Evolutionary conservation across 2,329 filamentous ascomycete genomes (phyloP), one percentile per base, ranked within the genome.

Genomic region (Coccinonectria pachysandricola): DNA sequence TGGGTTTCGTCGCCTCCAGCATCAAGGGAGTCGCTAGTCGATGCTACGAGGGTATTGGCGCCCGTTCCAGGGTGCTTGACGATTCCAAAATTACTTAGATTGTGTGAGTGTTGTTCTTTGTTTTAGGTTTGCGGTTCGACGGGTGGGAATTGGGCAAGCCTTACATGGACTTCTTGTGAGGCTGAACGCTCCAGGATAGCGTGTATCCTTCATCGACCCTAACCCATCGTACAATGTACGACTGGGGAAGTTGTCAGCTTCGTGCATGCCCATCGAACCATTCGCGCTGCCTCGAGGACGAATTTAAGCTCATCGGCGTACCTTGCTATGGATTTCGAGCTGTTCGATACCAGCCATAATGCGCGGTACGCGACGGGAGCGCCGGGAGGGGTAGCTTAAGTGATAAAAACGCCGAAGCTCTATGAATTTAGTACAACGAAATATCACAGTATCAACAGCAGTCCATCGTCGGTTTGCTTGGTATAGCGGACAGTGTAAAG

Each of bases 191-290:
- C 91, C 91, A 98, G 10, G 87, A 94, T 45, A 98, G 86, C 26
- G 87, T 94, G 55, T 94, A 79, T 28, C 81, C 81, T 38, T 85
- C 78, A 30, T 86, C 78, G 43, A 95, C 88, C 52, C 85, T 80
- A 43, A 95, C 83, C 88, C 91, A 98, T 50, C 91, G 85, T 31
- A 98, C 84, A 45, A 98, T 86, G 60, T 98, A 98, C 39, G 86
- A 94, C 91, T 96, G 42, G 40, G 10, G n/a, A 19, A n/a, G 13
- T 10, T 19, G 17, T 19, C 17, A 19, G 17, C 17, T 19, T 19
- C 7, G 17, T 10, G 17, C 7, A 19, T 19, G 7, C 17, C 17
- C 7, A 19, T n/a, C n/a, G n/a, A n/a, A n/a, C n/a, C n/a, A 17
- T 18, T 16, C 9, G 16, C 21, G 11, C 17, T 8, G 25, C 23